These are phyloP conservation scores for Hypomontagnella submonticulosa DNA, from an alignment of 495 filamentous ascomycete species.

Conservation along the genomic window DNA sequence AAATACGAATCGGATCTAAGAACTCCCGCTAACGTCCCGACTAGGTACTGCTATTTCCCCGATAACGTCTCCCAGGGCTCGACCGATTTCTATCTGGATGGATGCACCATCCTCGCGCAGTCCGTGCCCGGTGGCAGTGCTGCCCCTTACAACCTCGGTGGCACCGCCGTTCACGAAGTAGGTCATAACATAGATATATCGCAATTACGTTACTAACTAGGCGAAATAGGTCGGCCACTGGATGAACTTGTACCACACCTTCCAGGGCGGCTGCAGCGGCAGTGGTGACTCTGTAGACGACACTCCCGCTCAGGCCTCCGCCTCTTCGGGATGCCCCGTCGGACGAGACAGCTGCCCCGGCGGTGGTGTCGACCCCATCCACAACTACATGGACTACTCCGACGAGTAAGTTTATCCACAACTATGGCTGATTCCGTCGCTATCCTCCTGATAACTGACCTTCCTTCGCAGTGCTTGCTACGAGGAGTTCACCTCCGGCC, in stretches of 20 bases:
- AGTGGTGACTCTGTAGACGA: conserved; percentile 68
- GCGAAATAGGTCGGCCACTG: conserved; percentile 67
- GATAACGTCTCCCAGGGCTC: conserved; percentile 48
- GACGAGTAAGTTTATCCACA: conserved; percentile 58
- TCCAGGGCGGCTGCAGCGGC: conserved; percentile 69
- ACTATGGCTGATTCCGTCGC: neutral
- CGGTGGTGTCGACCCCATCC: conserved; percentile 66
- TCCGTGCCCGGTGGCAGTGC: conserved; percentile 65
- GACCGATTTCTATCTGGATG: conserved; percentile 61
- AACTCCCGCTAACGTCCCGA: neutral
- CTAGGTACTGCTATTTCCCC: conserved; percentile 64
- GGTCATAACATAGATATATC: neutral
- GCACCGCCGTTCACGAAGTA: conserved; percentile 69
- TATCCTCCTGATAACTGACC: conserved; percentile 19
- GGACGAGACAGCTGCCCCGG: conserved; percentile 64
- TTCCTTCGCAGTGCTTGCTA: conserved; percentile 51
- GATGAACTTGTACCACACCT: conserved; percentile 73
- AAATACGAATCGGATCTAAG: neutral
- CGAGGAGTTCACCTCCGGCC: conserved; percentile 58
- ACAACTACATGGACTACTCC: conserved; percentile 74
- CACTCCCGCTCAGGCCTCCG: conserved; percentile 64
- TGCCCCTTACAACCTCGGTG: conserved; percentile 66
- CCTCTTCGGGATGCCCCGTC: conserved; percentile 68
- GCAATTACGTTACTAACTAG: neutral
- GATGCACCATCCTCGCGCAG: conserved; percentile 66